A percentile compares a stretch with the other conserved stretches of the same genome.
Evolutionary conservation across 2,329 filamentous ascomycete genomes (phyloP).

Genomic region (Aspergillus pseudoterreus): DNA sequence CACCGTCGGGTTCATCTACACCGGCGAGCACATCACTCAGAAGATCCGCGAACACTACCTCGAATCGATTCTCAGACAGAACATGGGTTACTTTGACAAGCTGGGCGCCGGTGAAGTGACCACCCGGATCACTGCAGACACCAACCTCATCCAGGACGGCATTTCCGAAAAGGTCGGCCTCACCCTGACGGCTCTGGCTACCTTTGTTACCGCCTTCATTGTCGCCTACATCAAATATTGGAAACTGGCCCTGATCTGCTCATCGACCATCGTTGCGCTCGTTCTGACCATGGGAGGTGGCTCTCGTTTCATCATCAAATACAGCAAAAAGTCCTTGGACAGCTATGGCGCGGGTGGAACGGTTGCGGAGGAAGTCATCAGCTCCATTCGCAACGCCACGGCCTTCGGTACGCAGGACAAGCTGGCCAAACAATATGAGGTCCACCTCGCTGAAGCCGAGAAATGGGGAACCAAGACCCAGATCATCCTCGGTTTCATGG

Average conservation of each 20-base stretch:
- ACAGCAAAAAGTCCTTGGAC: slow-evolving; percentile 71
- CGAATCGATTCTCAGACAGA: slow-evolving; percentile 76
- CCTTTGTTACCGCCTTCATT: slow-evolving; percentile 83
- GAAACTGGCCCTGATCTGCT: slow-evolving; percentile 86
- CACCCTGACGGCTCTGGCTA: slow-evolving; percentile 70
- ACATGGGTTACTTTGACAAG: slow-evolving; percentile 91
- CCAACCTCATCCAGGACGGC: slow-evolving; percentile 87
- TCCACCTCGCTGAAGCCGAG: slow-evolving; percentile 68
- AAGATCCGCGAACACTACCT: slow-evolving; percentile 83
- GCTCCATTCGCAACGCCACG: slow-evolving; percentile 85
- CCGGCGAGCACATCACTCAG: slow-evolving; percentile 71
- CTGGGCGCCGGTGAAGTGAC: slow-evolving; percentile 90
- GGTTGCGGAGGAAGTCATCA: slow-evolving; percentile 89
- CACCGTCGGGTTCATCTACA: slow-evolving; percentile 87
- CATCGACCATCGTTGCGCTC: slow-evolving; percentile 76
- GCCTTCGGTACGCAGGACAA: slow-evolving; percentile 93
- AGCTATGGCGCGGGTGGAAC: slow-evolving; percentile 82
- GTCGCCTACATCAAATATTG: slow-evolving; percentile 90
- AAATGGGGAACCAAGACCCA: slow-evolving; percentile 74
- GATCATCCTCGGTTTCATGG: slow-evolving; percentile 68
- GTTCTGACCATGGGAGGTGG: slow-evolving; percentile 71
- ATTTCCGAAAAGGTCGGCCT: slow-evolving; percentile 86
- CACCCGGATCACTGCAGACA: slow-evolving; percentile 89
- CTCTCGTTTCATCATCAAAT: slow-evolving; percentile 73
- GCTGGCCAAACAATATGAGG: slow-evolving; percentile 80